Percentiles rank a stretch among this genome's conserved stretches.
phyloP scores from a whole-genome alignment of 139 green algal species.

The Ostreobium quekettii region DNA sequence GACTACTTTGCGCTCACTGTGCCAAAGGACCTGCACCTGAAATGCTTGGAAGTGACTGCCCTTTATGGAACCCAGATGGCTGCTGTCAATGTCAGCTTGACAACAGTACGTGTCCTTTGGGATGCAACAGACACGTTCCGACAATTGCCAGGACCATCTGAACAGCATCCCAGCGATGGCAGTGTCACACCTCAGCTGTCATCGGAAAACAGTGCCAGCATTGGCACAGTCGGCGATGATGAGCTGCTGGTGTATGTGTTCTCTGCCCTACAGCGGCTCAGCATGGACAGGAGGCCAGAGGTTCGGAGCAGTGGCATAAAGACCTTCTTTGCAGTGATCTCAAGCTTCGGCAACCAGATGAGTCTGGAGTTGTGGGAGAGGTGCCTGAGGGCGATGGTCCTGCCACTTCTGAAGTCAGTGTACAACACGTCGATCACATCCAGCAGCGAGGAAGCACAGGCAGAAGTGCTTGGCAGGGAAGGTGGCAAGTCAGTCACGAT shows the following conservation, averaged over 20 bases:
- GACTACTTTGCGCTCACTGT: constrained; percentile 64
- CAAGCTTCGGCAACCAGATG: constrained; percentile 30
- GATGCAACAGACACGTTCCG: constrained; percentile 68
- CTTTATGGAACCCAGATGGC: constrained; percentile 47
- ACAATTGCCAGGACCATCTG: no score
- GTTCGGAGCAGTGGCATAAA: constrained; percentile 29
- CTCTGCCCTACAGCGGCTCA: constrained; percentile 23
- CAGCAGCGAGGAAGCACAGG: constrained; percentile 40
- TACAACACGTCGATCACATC: constrained; percentile 53
- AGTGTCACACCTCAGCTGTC: no score
- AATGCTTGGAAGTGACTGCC: constrained; percentile 53
- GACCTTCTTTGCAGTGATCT: constrained; percentile 34
- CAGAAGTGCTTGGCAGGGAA: constrained; percentile 63
- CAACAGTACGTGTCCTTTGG: constrained; percentile 82
- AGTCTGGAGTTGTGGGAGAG: constrained; percentile 44
- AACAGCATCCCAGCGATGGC: no score
- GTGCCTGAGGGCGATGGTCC: constrained; percentile 68
- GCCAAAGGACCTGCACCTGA: constrained; percentile 30
- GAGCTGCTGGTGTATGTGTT: constrained; percentile 44
- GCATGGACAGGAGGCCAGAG: constrained; percentile 40
- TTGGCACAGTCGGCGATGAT: neutral
- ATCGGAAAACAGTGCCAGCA: neutral
- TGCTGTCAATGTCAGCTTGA: constrained; percentile 84
- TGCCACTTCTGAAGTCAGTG: constrained; percentile 65
- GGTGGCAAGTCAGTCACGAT: constrained; percentile 62